A percentile compares a stretch with the other conserved stretches of the same genome.
Evolutionary conservation across 148 eudicot genomes (phyloP).

Genomic region (Arctostaphylos glauca): DNA sequence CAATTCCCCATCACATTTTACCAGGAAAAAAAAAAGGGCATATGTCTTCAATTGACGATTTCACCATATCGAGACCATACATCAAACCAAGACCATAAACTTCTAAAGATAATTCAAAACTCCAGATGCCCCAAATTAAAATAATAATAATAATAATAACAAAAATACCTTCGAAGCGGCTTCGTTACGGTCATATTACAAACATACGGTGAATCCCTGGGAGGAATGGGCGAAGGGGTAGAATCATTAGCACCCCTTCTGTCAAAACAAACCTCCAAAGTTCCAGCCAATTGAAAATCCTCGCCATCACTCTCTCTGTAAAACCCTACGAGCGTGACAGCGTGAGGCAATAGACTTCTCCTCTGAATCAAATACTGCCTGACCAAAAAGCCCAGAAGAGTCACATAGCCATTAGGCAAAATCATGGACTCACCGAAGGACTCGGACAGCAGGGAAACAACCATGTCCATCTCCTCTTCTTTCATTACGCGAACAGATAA

Average conservation of each 20-base stretch:
- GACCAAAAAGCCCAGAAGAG: constrained; percentile 52
- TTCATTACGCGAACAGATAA: constrained; percentile 55
- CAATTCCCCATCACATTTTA: neutral
- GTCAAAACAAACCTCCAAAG: constrained; percentile 72
- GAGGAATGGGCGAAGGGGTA: constrained; percentile 78
- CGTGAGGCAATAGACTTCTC: constrained; percentile 62
- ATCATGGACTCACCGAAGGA: constrained; percentile 75
- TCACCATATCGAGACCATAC: neutral
- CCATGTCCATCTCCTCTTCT: constrained; percentile 49
- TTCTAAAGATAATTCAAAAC: neutral
- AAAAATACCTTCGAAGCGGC: constrained; percentile 56
- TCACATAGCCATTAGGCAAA: constrained; percentile 48
- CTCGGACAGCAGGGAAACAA: constrained; percentile 49
- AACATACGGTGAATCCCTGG: constrained; percentile 72
- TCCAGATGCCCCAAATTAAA: neutral
- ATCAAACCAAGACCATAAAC: neutral
- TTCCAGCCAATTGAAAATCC: constrained; percentile 57
- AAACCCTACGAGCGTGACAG: constrained; percentile 66
- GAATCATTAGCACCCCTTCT: constrained; percentile 67
- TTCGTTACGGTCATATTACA: constrained; percentile 86
- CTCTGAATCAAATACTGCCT: constrained; percentile 72
- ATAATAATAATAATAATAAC: neutral
- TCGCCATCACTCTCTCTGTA: constrained; percentile 36
- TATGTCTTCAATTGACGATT: neutral
- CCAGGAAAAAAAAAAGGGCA: neutral